Percentiles rank a stretch among this genome's conserved stretches.
Conservation (phyloP, 2,329 filamentous ascomycete species). For the Aspergillus ruber region DNA sequence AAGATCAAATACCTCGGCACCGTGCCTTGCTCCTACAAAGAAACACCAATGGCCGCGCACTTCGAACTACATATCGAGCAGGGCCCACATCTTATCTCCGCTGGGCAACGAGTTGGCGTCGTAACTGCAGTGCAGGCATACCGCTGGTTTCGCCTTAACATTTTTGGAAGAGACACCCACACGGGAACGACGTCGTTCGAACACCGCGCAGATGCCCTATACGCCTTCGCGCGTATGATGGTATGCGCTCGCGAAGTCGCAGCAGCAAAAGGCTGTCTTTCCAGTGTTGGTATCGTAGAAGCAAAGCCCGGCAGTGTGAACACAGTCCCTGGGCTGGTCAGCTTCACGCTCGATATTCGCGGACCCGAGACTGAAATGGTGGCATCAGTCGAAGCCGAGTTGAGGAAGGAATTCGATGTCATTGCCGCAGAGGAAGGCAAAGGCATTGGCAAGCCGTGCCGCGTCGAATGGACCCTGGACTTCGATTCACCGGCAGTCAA, state of each 20-base stretch:
- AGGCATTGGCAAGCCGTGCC: conserved; percentile 46
- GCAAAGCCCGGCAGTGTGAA: conserved; percentile 64
- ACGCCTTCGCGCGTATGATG: conserved; percentile 63
- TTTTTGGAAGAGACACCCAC: conserved; percentile 63
- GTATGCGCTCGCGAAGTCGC: conserved; percentile 59
- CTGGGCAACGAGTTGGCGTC: conserved; percentile 58
- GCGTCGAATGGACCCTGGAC: conserved; percentile 55
- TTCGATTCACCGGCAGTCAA: conserved; percentile 54
- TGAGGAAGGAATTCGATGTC: conserved; percentile 52
- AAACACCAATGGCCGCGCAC: conserved; percentile 64
- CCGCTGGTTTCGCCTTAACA: conserved; percentile 63
- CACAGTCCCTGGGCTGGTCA: conserved; percentile 63
- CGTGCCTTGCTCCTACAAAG: conserved; percentile 50
- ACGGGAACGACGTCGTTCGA: conserved; percentile 67
- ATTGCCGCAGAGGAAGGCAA: conserved; percentile 55
- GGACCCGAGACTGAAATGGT: conserved; percentile 52
- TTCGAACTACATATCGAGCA: conserved; percentile 86
- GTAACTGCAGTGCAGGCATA: conserved; percentile 70
- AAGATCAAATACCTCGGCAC: conserved; percentile 65
- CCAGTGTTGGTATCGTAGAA: conserved; percentile 63
- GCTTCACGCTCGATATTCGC: conserved; percentile 63
- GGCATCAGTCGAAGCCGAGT: conserved; percentile 49
- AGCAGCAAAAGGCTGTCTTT: conserved; percentile 53
- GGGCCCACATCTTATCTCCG: conserved; percentile 64
- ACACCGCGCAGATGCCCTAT: conserved; percentile 61